Percentiles rank a stretch among this genome's conserved stretches.
Evolutionary conservation across 768 basidiomycete genomes (phyloP).

Genomic region (Suillus hirtellus): DNA sequence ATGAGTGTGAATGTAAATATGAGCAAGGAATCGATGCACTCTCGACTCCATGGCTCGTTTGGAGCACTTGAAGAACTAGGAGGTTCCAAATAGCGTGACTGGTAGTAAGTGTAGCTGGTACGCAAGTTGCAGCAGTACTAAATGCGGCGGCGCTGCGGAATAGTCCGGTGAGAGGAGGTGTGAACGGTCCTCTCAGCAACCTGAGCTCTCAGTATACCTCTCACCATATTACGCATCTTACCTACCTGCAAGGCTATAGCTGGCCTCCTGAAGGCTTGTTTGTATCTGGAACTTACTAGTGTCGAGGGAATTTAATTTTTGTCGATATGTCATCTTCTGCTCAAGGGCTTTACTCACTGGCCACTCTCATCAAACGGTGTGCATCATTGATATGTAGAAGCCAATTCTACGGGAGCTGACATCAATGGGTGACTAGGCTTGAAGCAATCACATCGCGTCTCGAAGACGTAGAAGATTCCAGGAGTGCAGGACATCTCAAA

Average conservation of each 20-base stretch:
- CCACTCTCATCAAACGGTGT: constrained; percentile 83
- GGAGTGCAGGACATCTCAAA: constrained; percentile 20
- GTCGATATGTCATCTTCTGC: constrained; percentile 36
- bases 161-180: constrained; percentile 18
- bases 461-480: constrained; percentile 81
- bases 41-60: too few relatives aligned
- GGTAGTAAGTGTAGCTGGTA: too few relatives aligned
- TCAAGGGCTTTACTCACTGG: constrained; percentile 66
- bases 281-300: neutral
- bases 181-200: neutral
- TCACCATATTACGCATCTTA: neutral
- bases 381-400: constrained; percentile 18
- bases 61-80: too few relatives aligned
- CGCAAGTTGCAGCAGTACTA: too few relatives aligned
- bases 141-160: constrained; percentile 15
- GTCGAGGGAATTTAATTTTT: neutral
- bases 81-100: too few relatives aligned
- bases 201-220: neutral
- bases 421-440: constrained; percentile 47
- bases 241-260: neutral
- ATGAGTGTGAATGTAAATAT: too few relatives aligned
- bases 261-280: neutral
- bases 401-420: constrained; percentile 9
- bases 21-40: too few relatives aligned
- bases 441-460: constrained; percentile 93